Evolutionary conservation across 2,329 filamentous ascomycete species (phyloP).

Genomic region (Akanthomyces muscarius): DNA sequence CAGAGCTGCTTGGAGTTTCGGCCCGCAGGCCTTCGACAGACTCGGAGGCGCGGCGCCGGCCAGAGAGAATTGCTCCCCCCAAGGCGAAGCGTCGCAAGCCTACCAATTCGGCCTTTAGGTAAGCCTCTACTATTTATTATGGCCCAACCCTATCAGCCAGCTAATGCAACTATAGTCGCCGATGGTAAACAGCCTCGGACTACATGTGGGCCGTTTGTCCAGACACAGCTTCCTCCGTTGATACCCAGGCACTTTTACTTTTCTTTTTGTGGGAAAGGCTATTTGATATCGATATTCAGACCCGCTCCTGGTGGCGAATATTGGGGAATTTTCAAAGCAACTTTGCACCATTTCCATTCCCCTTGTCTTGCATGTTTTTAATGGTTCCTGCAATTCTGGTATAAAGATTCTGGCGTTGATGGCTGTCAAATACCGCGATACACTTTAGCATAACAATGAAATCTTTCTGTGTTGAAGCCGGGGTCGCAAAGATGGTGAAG

Average conservation of each 20-base stretch:
- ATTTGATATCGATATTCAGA: not conserved
- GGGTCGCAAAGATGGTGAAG: not conserved
- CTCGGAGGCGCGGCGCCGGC: slow-evolving; percentile 2
- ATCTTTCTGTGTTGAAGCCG: not conserved
- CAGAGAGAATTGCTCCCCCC: not conserved
- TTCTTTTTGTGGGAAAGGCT: not conserved
- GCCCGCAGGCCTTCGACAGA: slow-evolving; percentile 12
- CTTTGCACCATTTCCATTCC: too few species aligned
- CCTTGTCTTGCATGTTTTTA: not conserved
- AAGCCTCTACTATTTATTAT: not conserved
- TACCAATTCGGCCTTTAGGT: slow-evolving; percentile 17
- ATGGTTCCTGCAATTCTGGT: not conserved
- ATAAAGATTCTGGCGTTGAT: slow-evolving; percentile 2
- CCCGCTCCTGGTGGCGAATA: not conserved
- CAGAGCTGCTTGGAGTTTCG: slow-evolving; percentile 15
- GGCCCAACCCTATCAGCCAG: not conserved
- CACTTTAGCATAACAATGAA: slow-evolving; percentile 1
- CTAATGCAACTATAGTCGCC: not conserved
- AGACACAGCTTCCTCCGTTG: not conserved
- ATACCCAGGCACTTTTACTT: not conserved
- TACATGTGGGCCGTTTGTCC: not conserved
- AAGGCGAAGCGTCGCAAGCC: slow-evolving; percentile 10
- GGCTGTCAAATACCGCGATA: slow-evolving; percentile 9
- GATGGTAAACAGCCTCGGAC: not conserved
- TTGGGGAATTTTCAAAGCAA: not conserved